Base-by-base conservation (phyloP, 169 alveolate species). In the Neospora caninum region DNA sequence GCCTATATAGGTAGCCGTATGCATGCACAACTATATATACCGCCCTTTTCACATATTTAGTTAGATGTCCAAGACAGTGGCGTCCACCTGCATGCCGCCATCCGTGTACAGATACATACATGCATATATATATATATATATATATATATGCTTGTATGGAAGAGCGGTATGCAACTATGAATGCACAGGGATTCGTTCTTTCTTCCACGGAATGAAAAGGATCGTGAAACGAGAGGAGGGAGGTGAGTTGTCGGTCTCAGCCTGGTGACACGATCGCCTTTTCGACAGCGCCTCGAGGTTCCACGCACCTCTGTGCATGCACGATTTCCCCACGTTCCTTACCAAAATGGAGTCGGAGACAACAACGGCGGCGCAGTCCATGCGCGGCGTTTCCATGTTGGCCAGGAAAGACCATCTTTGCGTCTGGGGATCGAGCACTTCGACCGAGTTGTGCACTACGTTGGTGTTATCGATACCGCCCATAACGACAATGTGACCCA, bases 401-500 rank as follows among this genome's bases (percentile, higher is more conserved):
- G 73, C 29, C 45, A 45, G n/a, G 80, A 73, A 94, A 18, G 88
- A 31, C 95, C 95, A 94, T 7, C 45, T 73, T 42, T 84, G 31
- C 22, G 78, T 45, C 34, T 88, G 93, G 2, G 88, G 84, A 13
- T 53, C 87, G 53, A 88, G 64, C 0, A 78, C 70, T 78, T 73
- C 94, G 58, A 58, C 86, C n/a, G 92, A 73, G 38, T 34, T 67
- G 84, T 41, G 91, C 22, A 93, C 43, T 34, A 31, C 83, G 95
- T 80, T 96, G 97, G 70, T 86, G 94, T 78, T 97, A 91, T 97
- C 98, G 45, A 96, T 97, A 34, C 98, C 98, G 20, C 99, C 99
- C 53, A 97, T 92, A 29, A 94, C 96, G 94, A 94, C 96, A 67
- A 97, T 80, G 82, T 96, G 97, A 93, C 95, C 95, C 86, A 95